Evolutionary conservation across 192 early-diverging fungal genomes (phyloP), one percentile per base, ranked within the genome.

Genomic region (Dimargaris verticillata): DNA sequence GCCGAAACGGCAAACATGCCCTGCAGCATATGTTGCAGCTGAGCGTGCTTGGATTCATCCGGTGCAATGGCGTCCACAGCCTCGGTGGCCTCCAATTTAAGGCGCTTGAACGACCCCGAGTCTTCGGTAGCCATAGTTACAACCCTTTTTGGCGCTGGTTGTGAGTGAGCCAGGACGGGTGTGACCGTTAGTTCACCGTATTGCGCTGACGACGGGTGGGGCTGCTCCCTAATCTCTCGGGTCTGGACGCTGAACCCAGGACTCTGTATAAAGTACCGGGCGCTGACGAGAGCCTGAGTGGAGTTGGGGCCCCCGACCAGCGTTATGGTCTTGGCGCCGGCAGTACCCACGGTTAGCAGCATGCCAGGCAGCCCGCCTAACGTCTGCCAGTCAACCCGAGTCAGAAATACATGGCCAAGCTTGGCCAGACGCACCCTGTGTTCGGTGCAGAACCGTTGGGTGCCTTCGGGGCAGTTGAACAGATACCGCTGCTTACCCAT

Each of bases 381-480:
- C 52, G 74, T 72, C 50, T 83, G 83, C 95, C 93, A 96, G 50
- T 88, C 66, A 28, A 85, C 67, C n/a, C 86, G 74, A 5, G 92
- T 88, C 28, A 93, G 70, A 64, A 97, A 88, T 1, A 97, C 68
- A 48, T 83, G 81, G 41, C 78, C 76, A 28, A 89, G 61, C 71
- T 90, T 93, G 45, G 72, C 68, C 28, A 91, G 68, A 26, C 80
- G 80, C 49, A 87, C 65, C 58, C 75, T 80, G 60, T 90, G 78
- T 69, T 94, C 87, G 64, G 83, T 71, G 66, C 85, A 82, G 38
- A 95, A 67, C 46, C 93, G 80, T 70, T 97, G 93, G 2, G 82
- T 84, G 25, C 90, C 91, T 68, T 97, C 93, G 49, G 85, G 78
- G 66, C 89, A 92, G 74, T 97, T 97, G 78, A 97, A 88, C 70